A percentile compares a stretch with the other conserved stretches of the same genome.
These are phyloP conservation scores for Penicillium cinerascens DNA, from an alignment of 495 filamentous ascomycete species.

Conservation along the genomic window DNA sequence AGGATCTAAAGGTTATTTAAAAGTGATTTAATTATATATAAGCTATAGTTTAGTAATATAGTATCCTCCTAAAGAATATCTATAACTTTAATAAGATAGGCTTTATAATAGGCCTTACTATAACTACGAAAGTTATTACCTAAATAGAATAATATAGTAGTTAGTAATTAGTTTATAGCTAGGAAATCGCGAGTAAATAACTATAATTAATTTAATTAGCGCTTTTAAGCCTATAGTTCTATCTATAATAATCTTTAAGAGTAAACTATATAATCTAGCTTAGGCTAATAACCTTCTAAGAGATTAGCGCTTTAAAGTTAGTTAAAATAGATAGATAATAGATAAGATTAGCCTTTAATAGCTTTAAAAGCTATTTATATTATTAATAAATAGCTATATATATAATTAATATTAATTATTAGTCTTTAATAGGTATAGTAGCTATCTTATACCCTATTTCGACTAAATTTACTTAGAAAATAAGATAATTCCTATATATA, in stretches of 20 bases:
- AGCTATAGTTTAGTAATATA: not conserved
- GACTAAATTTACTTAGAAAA: too few species aligned
- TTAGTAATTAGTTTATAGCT: constrained; percentile 22
- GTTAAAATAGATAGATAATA: too few species aligned
- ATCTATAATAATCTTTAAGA: constrained; percentile 30
- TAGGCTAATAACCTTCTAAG: constrained; percentile 28
- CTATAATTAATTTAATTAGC: constrained; percentile 36
- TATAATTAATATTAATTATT: too few species aligned
- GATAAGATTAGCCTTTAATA: too few species aligned
- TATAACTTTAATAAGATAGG: constrained; percentile 39
- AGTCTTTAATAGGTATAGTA: too few species aligned
- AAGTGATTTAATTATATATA: not conserved
- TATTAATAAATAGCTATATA: too few species aligned
- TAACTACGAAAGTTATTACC: constrained; percentile 29
- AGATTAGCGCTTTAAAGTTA: constrained; percentile 20
- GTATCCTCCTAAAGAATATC: not conserved
- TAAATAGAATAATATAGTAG: constrained; percentile 19
- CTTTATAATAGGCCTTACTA: constrained; percentile 38
- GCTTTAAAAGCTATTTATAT: too few species aligned
- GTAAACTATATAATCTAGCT: not conserved
- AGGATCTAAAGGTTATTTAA: not conserved
- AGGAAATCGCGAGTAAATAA: not conserved
- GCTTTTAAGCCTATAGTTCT: constrained; percentile 18
- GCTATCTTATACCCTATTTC: too few species aligned
- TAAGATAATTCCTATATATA: too few species aligned